A percentile compares a stretch with the other conserved stretches of the same genome.
Conservation (phyloP, 1,284 basidiomycete species). For the Boletus chippewaensis region DNA sequence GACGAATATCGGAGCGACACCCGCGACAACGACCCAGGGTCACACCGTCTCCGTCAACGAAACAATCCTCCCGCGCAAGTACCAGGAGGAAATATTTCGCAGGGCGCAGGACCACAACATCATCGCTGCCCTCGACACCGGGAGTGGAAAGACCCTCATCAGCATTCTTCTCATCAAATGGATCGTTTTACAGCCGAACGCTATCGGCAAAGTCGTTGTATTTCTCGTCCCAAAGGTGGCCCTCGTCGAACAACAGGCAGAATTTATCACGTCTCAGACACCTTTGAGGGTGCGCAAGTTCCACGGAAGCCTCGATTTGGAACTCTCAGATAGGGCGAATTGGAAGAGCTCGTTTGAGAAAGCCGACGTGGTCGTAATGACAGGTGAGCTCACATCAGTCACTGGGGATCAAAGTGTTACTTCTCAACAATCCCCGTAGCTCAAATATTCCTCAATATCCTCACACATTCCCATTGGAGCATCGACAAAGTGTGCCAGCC, state of each 20-base stretch:
- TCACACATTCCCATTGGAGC: slow-evolving; percentile 74
- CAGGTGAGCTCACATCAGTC: slow-evolving; percentile 41
- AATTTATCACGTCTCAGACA: slow-evolving; percentile 60
- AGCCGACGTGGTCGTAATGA: slow-evolving; percentile 76
- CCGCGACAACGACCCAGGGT: slow-evolving; percentile 22
- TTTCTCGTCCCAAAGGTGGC: slow-evolving; percentile 78
- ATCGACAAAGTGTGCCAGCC: slow-evolving; percentile 46
- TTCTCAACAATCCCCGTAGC: slow-evolving; percentile 38
- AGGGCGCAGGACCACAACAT: slow-evolving; percentile 67
- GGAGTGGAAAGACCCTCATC: slow-evolving; percentile 79
- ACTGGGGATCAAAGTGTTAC: background rate
- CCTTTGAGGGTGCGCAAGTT: slow-evolving; percentile 59
- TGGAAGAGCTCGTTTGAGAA: slow-evolving; percentile 61
- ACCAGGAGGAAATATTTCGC: slow-evolving; percentile 70
- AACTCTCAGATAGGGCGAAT: slow-evolving; percentile 55
- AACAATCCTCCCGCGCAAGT: slow-evolving; percentile 44
- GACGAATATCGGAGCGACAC: slow-evolving; percentile 15
- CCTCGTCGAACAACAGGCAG: slow-evolving; percentile 73
- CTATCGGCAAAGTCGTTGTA: slow-evolving; percentile 50
- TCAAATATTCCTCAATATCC: slow-evolving; percentile 71
- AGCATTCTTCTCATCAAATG: slow-evolving; percentile 73
- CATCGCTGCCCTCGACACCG: slow-evolving; percentile 73
- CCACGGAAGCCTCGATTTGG: slow-evolving; percentile 61
- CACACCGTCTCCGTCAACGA: slow-evolving; percentile 29
- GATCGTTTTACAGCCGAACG: slow-evolving; percentile 47